phyloP scores from a whole-genome alignment of 2,329 filamentous ascomycete species.

The Venturia oleaginea region DNA sequence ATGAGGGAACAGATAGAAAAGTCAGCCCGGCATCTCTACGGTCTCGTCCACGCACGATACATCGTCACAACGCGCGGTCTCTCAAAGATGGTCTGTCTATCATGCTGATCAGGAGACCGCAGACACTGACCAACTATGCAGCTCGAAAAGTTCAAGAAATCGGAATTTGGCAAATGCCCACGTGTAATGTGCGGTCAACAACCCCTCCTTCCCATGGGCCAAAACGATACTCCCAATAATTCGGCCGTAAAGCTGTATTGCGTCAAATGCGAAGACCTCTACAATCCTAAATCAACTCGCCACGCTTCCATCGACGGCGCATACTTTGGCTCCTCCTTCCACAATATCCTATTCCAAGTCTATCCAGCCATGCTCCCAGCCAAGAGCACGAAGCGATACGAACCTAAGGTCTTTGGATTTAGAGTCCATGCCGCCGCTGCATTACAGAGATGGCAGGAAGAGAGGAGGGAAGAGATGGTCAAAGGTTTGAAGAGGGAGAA shows the following conservation, averaged over 20 bases:
- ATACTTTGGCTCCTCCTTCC: slow-evolving; percentile 96
- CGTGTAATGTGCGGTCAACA: slow-evolving; percentile 92
- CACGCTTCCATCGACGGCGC: slow-evolving; percentile 94
- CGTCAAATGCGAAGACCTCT: slow-evolving; percentile 92
- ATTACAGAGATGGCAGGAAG: slow-evolving; percentile 83
- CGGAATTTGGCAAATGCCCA: slow-evolving; percentile 95
- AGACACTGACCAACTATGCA: slow-evolving; percentile 31
- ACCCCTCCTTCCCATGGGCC: slow-evolving; percentile 87
- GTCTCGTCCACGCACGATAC: slow-evolving; percentile 90
- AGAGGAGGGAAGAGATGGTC: slow-evolving; percentile 72
- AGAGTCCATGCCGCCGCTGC: slow-evolving; percentile 85
- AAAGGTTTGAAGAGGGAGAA: slow-evolving; percentile 57
- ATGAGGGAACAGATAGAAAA: slow-evolving; percentile 98
- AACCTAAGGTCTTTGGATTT: slow-evolving; percentile 89
- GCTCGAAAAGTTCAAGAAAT: slow-evolving; percentile 98
- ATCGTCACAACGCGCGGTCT: slow-evolving; percentile 92
- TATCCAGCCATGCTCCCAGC: slow-evolving; percentile 82
- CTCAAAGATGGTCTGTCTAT: slow-evolving; percentile 75
- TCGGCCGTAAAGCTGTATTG: slow-evolving; percentile 97
- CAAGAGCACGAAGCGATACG: slow-evolving; percentile 79
- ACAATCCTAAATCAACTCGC: slow-evolving; percentile 95
- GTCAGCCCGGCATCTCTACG: slow-evolving; percentile 89
- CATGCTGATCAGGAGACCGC: not conserved
- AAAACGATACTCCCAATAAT: slow-evolving; percentile 77
- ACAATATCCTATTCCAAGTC: slow-evolving; percentile 98